Evolutionary conservation across 2,329 filamentous ascomycete genomes (phyloP).

Genomic region (Laburnicola sp.): DNA sequence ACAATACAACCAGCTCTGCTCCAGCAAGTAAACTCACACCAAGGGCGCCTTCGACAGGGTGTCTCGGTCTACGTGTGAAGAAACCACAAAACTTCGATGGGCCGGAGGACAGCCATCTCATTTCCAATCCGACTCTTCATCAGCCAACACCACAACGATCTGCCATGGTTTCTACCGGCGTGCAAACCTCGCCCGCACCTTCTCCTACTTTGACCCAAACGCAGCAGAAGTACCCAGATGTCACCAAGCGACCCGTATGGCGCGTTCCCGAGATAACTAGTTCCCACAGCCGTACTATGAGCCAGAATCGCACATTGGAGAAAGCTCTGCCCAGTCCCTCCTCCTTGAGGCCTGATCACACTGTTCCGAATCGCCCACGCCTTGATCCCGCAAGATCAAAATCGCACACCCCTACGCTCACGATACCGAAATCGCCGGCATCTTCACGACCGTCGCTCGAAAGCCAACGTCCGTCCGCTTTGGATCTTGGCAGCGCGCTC

Average conservation of each 20-base stretch:
- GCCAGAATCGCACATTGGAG: slow-evolving; percentile 53
- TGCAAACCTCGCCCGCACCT: slow-evolving; percentile 70
- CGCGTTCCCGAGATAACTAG: slow-evolving; percentile 53
- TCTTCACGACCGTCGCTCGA: slow-evolving; percentile 72
- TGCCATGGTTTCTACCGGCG: slow-evolving; percentile 70
- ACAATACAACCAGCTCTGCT: slow-evolving; percentile 30
- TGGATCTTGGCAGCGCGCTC: slow-evolving; percentile 63
- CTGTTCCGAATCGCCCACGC: slow-evolving; percentile 46
- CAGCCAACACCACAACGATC: slow-evolving; percentile 55
- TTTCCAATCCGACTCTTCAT: slow-evolving; percentile 39
- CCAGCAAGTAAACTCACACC: slow-evolving; percentile 34
- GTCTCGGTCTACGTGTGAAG: slow-evolving; percentile 38
- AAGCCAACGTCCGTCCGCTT: slow-evolving; percentile 63
- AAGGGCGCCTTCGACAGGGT: slow-evolving; percentile 36
- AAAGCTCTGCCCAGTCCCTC: slow-evolving; percentile 41
- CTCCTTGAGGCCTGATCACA: slow-evolving; percentile 43
- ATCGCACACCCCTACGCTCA: slow-evolving; percentile 54
- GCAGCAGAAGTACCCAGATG: slow-evolving; percentile 42
- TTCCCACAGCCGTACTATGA: slow-evolving; percentile 52
- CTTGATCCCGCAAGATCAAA: slow-evolving; percentile 53
- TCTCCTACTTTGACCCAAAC: slow-evolving; percentile 31
- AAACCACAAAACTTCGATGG: slow-evolving; percentile 29
- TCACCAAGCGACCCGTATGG: slow-evolving; percentile 55
- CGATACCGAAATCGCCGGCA: slow-evolving; percentile 57
- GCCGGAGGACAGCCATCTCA: slow-evolving; percentile 29